Evolutionary conservation across 2,329 filamentous ascomycete genomes (phyloP), one percentile per base, ranked within the genome.

Genomic region (Beauveria rudraprayagi): DNA sequence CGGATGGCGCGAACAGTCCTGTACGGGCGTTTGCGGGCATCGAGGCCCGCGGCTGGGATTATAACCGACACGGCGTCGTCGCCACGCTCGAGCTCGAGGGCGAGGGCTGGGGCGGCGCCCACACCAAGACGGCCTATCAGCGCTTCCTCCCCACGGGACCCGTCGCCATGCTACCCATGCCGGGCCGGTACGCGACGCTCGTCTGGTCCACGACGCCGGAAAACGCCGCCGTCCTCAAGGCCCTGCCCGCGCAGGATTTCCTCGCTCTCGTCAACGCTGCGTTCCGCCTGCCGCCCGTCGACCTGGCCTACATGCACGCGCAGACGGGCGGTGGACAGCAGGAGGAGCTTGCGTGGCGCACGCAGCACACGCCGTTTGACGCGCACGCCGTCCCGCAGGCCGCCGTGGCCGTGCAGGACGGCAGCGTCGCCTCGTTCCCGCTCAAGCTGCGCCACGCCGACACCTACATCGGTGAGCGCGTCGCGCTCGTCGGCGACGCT

Each of bases 151-250:
- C 94, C 4, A 91, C 90, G 0, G 94, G 94, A 0, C 94, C 94
- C 0, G 85, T 97, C 56, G 94, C 94, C 19, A 86, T 97, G 76
- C 84, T 99, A 1, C 94, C 94, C 1, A 78, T 99, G 9, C 94
- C 94, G 0, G 89, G 90, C 22, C 89, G 90, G 65, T 83, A 85
- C 71, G 88, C 92, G 5, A 92, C 91, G 0, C 80, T 99, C 5
- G 94, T 99, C 19, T 99, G 94, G 94, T 95, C 92, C 6, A 97
- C 92, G 1, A 94, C 90, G 0, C 88, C 92, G 0, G 80, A 85
- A 60, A 86, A 91, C 63, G 94, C 93, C 0, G 81, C 89, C 0
- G 80, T 88, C 60, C 80, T 99, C 46, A 97, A 96, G 77, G 83
- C 82, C 43, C 80, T 99, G 5, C 77, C 86, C 0, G 73, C 86